These are phyloP conservation scores for Agarophyton chilense DNA, from an alignment of 23 red algal species.

Conservation along the genomic window DNA sequence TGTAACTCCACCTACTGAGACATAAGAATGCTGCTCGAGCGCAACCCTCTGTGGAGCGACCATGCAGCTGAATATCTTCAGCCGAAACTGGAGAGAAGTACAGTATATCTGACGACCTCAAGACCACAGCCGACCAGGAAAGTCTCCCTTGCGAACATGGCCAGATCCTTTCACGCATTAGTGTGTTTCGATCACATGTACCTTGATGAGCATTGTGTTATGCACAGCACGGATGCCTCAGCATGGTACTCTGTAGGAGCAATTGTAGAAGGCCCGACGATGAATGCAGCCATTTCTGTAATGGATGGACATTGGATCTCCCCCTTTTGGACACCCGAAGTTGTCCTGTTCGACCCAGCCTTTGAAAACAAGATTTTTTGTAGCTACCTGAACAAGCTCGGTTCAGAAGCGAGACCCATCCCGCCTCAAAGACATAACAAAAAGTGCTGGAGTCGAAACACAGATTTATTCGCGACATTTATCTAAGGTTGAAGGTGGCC, in stretches of 20 bases:
- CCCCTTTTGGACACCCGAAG: slow-evolving; percentile 24
- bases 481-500: neutral
- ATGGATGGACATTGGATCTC: neutral
- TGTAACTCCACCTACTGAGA: slow-evolving; percentile 4
- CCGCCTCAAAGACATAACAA: slow-evolving; percentile 57
- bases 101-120: neutral
- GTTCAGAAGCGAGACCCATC: neutral
- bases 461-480: slow-evolving; percentile 44
- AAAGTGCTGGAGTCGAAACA: slow-evolving; percentile 67
- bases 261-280: too few species aligned
- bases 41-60: slow-evolving; percentile 23
- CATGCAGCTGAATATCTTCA: neutral
- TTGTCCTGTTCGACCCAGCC: slow-evolving; percentile 4
- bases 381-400: neutral
- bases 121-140: too few species aligned
- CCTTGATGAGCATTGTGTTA: neutral
- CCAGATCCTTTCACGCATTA: too few species aligned
- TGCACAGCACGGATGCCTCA: neutral
- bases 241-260: neutral
- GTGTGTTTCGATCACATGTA: slow-evolving; percentile 17
- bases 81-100: slow-evolving; percentile 8
- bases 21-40: slow-evolving; percentile 3
- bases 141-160: too few species aligned
- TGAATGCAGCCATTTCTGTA: neutral
- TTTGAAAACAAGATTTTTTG: too few species aligned